Base-by-base conservation (phyloP, 2,329 filamentous ascomycete species). In the Capronia coronata region DNA sequence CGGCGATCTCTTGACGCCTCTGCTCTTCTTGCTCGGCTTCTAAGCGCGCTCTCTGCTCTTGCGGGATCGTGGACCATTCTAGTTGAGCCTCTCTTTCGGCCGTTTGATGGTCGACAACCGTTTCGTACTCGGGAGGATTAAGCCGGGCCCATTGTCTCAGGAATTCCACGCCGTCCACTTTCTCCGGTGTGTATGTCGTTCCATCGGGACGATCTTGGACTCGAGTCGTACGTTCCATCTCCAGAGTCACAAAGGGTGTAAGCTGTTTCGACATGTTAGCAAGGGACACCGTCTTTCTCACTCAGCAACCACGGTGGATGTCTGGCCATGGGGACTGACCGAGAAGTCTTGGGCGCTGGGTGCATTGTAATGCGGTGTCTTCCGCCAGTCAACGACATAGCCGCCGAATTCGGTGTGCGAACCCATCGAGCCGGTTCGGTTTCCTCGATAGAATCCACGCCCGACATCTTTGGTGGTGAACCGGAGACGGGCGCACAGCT, bases 371-470 rank as follows among this genome's bases (percentile, higher is more conserved):
- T 90, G 95, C 68, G 91, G 83, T 64, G 97, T 87, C 71, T 94
- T 95, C 48, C 75, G 70, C 77, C 79, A 94, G 59, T 97, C 86
- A 59, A 97, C 83, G 40, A 82, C 68, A 69, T 93, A 98, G 43
- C 83, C 83, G 68, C 91, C 93, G 65, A 82, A 80, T 67, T 86
- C 86, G 47, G 86, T 90, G 71, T 94, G 87, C 11, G 75, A 71
- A 67, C 93, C 93, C 82, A 94, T 89, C 35, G 86, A 82, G 1
- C 93, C 93, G 1, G 88, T 84, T 40, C 90, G 78, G 62, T 86
- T 96, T 66, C 93, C 93, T 77, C 97, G 97, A 81, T 98, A 98
- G 80, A 84, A 98, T 60, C 90, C 91, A 65, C 88, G 87, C 67
- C 85, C 86, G 66, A 91, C 84, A 70, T 93, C 84, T 72, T 98